Evolutionary conservation across 2,329 filamentous ascomycete species (phyloP).

Genomic region (Fusarium tupiense): DNA sequence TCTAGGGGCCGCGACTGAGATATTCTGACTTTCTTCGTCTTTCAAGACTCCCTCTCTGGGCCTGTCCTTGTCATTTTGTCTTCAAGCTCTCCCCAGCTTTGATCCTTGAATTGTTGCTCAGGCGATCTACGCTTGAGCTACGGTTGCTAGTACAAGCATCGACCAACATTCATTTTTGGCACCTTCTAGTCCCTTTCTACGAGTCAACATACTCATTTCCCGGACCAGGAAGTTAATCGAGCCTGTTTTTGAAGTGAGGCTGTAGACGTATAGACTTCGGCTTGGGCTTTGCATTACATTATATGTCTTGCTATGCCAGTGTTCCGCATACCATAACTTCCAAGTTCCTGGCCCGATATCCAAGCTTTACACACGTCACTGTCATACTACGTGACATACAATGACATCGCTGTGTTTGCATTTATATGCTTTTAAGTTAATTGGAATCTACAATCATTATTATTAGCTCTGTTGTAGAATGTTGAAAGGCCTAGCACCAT

Average conservation of each 20-base stretch:
- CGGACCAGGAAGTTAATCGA: slow-evolving; percentile 24
- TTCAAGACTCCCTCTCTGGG: slow-evolving; percentile 19
- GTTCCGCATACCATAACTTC: slow-evolving; percentile 29
- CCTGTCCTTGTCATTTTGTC: slow-evolving; percentile 24
- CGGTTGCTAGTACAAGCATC: slow-evolving; percentile 26
- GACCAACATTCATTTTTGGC: slow-evolving; percentile 25
- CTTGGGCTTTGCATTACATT: slow-evolving; percentile 24
- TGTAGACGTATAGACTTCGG: slow-evolving; percentile 12
- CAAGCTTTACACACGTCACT: slow-evolving; percentile 18
- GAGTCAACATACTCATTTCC: slow-evolving; percentile 40
- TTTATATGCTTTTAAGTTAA: not conserved
- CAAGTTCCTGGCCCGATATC: slow-evolving; percentile 18
- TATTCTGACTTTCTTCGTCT: not conserved
- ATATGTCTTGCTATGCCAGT: slow-evolving; percentile 34
- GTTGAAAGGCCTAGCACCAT: not conserved
- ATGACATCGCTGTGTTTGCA: slow-evolving; percentile 3
- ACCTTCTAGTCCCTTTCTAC: slow-evolving; percentile 7
- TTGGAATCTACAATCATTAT: not conserved
- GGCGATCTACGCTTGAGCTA: slow-evolving; percentile 34
- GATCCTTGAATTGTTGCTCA: slow-evolving; percentile 31
- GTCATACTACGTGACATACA: not conserved
- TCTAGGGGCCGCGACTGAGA: not conserved
- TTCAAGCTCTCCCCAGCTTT: slow-evolving; percentile 26
- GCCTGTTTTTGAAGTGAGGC: slow-evolving; percentile 32
- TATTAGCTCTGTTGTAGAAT: not conserved